Evolutionary conservation across 1,139 yeast species (phyloP).

Genomic region (Taphrina populina): DNA sequence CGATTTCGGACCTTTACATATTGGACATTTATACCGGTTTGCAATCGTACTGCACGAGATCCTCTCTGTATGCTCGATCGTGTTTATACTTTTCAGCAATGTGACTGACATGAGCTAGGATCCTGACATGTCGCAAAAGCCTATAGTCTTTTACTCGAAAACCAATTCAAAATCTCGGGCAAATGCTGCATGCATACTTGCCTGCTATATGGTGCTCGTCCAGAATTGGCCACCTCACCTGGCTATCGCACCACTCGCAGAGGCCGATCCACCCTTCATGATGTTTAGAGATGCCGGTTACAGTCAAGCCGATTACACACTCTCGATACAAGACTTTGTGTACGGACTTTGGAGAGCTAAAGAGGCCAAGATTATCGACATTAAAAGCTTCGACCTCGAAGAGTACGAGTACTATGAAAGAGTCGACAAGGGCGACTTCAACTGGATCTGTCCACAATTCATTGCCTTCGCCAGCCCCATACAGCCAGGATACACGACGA

Average conservation of each 20-base stretch:
- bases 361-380: slow-evolving; percentile 81
- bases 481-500: slow-evolving; percentile 51
- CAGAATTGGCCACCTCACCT: slow-evolving; percentile 99
- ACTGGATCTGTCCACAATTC: slow-evolving; percentile 85
- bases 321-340: slow-evolving; percentile 89
- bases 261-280: slow-evolving; percentile 89
- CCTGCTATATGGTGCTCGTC: slow-evolving; percentile 91
- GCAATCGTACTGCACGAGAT: slow-evolving; percentile 92
- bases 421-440: slow-evolving; percentile 96
- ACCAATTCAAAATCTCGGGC: slow-evolving; percentile 79
- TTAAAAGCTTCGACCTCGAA: slow-evolving; percentile 84
- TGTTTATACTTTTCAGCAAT: background rate
- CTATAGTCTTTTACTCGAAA: slow-evolving; percentile 84
- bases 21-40: slow-evolving; percentile 88
- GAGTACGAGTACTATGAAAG: slow-evolving; percentile 90
- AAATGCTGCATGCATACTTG: slow-evolving; percentile 88
- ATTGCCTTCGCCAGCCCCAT: slow-evolving; percentile 98
- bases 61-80: slow-evolving; percentile 44
- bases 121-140: slow-evolving; percentile 77
- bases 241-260: slow-evolving; percentile 90
- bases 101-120: slow-evolving; percentile 43
- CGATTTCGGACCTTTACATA: slow-evolving; percentile 93
- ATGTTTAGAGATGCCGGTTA: slow-evolving; percentile 97
- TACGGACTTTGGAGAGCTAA: slow-evolving; percentile 99
- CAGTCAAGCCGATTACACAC: slow-evolving; percentile 88